A percentile compares a stretch with the other conserved stretches of the same genome.
Conservation (phyloP, 1,284 basidiomycete genomes). For the Mycosarcoma mackinlayi region DNA sequence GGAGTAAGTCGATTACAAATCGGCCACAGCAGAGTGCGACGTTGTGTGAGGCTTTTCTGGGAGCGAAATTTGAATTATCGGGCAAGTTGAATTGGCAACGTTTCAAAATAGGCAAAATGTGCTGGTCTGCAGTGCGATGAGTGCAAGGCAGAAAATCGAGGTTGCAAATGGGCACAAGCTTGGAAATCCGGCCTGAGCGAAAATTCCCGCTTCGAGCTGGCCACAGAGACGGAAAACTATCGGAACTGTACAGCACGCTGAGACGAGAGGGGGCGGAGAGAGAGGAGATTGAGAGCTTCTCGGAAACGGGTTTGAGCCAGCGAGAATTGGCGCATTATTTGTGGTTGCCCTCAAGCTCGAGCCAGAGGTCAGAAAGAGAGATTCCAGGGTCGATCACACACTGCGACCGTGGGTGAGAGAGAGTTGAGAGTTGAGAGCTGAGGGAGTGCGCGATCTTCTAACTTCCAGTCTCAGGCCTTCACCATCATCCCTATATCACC, state of each 20-base stretch:
- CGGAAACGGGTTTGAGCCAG: not conserved
- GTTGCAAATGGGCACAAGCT: conserved; percentile 18
- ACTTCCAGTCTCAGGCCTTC: not conserved
- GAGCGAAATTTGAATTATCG: not conserved
- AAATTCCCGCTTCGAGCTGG: conserved; percentile 3
- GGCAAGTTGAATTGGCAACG: conserved; percentile 12
- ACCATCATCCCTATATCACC: conserved; percentile 5
- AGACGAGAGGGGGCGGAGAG: too few species aligned
- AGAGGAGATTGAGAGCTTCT: not conserved
- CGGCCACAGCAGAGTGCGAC: conserved; percentile 11
- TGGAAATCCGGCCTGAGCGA: not conserved
- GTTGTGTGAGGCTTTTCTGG: not conserved
- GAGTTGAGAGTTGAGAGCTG: not conserved
- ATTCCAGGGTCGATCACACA: conserved; percentile 11
- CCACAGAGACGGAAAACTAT: not conserved
- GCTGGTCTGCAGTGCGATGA: conserved; percentile 11
- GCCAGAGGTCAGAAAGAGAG: not conserved
- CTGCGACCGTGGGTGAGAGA: not conserved
- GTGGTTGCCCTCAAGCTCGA: too few species aligned
- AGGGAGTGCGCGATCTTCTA: conserved; percentile 6
- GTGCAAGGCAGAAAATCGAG: conserved; percentile 4
- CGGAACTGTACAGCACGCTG: too few species aligned
- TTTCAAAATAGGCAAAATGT: conserved; percentile 3
- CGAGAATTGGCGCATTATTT: conserved; percentile 2
- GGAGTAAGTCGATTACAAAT: conserved; percentile 44